phyloP scores from a whole-genome alignment of 495 filamentous ascomycete species.

The Cercophora newfieldiana region DNA sequence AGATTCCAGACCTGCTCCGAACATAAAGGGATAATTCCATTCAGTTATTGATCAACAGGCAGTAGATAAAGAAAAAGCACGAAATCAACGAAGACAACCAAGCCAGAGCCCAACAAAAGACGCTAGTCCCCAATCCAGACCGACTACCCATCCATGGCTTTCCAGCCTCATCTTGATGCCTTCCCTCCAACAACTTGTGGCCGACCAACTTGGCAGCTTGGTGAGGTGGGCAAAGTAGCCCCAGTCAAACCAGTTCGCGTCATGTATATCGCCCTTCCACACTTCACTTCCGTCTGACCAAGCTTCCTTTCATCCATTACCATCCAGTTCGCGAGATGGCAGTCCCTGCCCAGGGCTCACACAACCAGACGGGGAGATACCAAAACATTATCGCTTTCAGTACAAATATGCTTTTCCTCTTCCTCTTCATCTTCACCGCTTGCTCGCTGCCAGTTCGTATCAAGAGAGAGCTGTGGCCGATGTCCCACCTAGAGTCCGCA shows the following conservation, averaged over 20 bases:
- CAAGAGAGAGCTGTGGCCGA: background rate
- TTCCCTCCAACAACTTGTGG: background rate
- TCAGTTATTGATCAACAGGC: background rate
- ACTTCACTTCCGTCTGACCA: background rate
- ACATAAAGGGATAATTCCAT: background rate
- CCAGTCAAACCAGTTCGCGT: background rate
- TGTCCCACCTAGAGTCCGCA: background rate
- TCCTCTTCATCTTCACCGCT: background rate
- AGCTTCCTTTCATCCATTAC: background rate
- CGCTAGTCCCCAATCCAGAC: background rate
- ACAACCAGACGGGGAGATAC: background rate
- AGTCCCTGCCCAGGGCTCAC: background rate
- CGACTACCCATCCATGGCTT: background rate
- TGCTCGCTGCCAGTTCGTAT: background rate
- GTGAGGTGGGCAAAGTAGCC: background rate
- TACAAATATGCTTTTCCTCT: background rate
- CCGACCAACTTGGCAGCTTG: background rate
- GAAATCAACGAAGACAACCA: background rate
- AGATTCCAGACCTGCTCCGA: background rate
- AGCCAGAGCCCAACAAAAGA: background rate
- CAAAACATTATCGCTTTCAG: background rate
- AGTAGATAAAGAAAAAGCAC: conserved; percentile 7
- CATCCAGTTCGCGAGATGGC: background rate
- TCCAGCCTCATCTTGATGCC: background rate
- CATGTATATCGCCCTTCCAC: background rate